Percentiles rank a stretch among this genome's conserved stretches.
Evolutionary conservation across 2,329 filamentous ascomycete species (phyloP).

Genomic region (Seiridium cupressi): DNA sequence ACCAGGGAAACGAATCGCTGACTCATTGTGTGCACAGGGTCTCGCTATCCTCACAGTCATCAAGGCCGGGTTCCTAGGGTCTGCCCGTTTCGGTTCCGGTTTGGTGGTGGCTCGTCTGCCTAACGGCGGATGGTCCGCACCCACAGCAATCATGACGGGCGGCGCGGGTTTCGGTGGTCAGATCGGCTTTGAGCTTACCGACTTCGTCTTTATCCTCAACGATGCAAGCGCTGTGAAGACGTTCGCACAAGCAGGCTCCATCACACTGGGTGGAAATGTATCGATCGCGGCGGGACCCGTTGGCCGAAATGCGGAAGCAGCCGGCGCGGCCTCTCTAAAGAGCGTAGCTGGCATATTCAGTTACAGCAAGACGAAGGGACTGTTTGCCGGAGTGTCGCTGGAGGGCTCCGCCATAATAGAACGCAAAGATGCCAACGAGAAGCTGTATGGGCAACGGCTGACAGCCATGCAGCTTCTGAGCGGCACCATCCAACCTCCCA

Average conservation of each 20-base stretch:
- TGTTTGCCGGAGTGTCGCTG: slow-evolving; percentile 93
- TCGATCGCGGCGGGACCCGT: slow-evolving; percentile 92
- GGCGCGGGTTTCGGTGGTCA: slow-evolving; percentile 83
- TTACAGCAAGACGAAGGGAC: slow-evolving; percentile 96
- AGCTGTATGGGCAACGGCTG: slow-evolving; percentile 82
- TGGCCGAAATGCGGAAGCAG: slow-evolving; percentile 92
- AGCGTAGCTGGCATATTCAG: slow-evolving; percentile 91
- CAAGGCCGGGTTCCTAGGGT: slow-evolving; percentile 84
- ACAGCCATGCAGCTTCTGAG: slow-evolving; percentile 80
- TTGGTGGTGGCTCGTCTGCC: slow-evolving; percentile 77
- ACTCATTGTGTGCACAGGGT: slow-evolving; percentile 43
- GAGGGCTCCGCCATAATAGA: slow-evolving; percentile 94
- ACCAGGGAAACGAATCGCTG: background rate
- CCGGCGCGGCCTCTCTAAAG: slow-evolving; percentile 86
- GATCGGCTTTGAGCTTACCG: slow-evolving; percentile 83
- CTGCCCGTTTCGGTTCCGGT: slow-evolving; percentile 77
- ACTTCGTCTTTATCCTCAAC: slow-evolving; percentile 98
- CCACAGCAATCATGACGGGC: slow-evolving; percentile 76
- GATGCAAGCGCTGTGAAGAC: slow-evolving; percentile 85
- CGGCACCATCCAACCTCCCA: slow-evolving; percentile 74
- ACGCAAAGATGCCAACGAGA: slow-evolving; percentile 93
- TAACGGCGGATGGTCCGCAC: slow-evolving; percentile 78
- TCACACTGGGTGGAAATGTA: slow-evolving; percentile 94
- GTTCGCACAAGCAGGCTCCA: slow-evolving; percentile 86
- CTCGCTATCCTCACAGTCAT: slow-evolving; percentile 84